Conservation (phyloP, 192 early-diverging fungal genomes). For the Diversispora epigaea region DNA sequence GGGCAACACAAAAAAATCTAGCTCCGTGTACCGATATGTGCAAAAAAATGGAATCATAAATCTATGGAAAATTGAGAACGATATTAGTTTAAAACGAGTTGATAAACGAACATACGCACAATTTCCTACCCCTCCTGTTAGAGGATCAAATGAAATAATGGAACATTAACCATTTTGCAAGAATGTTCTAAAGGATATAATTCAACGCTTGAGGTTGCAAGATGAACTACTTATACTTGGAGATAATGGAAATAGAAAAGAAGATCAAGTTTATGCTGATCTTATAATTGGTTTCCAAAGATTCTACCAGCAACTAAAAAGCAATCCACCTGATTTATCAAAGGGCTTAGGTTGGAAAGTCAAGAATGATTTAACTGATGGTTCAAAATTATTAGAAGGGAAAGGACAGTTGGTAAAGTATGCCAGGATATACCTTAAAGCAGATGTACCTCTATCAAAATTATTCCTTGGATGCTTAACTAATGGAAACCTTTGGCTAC, state of each 20-base stretch:
- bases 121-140: neutral
- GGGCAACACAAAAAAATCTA: too few relatives aligned
- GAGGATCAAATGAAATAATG: neutral
- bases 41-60: neutral
- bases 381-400: neutral
- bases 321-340: conserved; percentile 13
- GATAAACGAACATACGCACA: neutral
- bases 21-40: neutral
- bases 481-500: conserved; percentile 12
- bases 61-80: neutral
- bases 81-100: neutral
- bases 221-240: conserved; percentile 16
- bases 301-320: neutral
- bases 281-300: neutral
- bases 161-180: conserved; percentile 2
- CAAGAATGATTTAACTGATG: conserved; percentile 7
- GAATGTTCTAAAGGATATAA: neutral
- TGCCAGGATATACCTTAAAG: conserved; percentile 6
- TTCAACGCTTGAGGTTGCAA: neutral
- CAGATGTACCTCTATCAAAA: neutral
- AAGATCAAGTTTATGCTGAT: conserved; percentile 1
- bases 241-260: conserved; percentile 7
- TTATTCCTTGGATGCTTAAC: conserved; percentile 3
- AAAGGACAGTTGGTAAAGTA: conserved; percentile 10
- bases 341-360: conserved; percentile 7